Evolutionary conservation across 345 rosid genomes (phyloP).

Genomic region (Sisymbrium altissimum): DNA sequence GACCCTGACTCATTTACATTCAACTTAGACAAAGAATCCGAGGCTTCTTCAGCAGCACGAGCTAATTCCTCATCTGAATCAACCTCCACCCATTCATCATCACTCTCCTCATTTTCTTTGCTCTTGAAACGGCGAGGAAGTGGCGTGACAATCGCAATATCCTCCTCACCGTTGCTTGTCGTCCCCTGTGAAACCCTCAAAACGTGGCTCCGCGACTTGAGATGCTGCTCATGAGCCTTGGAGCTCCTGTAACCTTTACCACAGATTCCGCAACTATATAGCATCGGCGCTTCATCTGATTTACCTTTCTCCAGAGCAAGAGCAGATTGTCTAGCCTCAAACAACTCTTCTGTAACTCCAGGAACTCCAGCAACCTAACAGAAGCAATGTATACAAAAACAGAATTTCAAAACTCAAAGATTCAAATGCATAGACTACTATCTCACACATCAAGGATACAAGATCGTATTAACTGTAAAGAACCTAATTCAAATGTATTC

Average conservation of each 20-base stretch:
- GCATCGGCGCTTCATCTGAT: slow-evolving; percentile 56
- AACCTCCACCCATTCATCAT: slow-evolving; percentile 81
- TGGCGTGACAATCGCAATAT: slow-evolving; percentile 50
- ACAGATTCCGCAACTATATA: slow-evolving; percentile 69
- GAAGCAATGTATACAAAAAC: background rate
- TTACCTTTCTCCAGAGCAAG: slow-evolving; percentile 61
- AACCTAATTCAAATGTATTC: background rate
- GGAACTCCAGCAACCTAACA: slow-evolving; percentile 92
- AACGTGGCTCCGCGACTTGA: slow-evolving; percentile 61
- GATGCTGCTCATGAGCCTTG: slow-evolving; percentile 88
- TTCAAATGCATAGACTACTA: background rate
- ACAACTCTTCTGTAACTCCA: slow-evolving; percentile 84
- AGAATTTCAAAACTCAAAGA: background rate
- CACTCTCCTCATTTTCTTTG: slow-evolving; percentile 52
- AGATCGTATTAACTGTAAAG: background rate
- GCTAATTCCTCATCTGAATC: slow-evolving; percentile 68
- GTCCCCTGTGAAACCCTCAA: slow-evolving; percentile 58
- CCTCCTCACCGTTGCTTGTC: slow-evolving; percentile 43
- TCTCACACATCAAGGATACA: background rate
- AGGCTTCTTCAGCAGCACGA: slow-evolving; percentile 51
- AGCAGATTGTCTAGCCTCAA: slow-evolving; percentile 70
- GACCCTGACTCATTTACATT: slow-evolving; percentile 49
- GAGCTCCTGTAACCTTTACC: slow-evolving; percentile 79
- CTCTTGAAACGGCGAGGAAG: slow-evolving; percentile 44
- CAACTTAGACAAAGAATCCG: slow-evolving; percentile 49